Conservation (phyloP, 805 yeast genomes). For the Maudiozyma pseudohumilis region DNA sequence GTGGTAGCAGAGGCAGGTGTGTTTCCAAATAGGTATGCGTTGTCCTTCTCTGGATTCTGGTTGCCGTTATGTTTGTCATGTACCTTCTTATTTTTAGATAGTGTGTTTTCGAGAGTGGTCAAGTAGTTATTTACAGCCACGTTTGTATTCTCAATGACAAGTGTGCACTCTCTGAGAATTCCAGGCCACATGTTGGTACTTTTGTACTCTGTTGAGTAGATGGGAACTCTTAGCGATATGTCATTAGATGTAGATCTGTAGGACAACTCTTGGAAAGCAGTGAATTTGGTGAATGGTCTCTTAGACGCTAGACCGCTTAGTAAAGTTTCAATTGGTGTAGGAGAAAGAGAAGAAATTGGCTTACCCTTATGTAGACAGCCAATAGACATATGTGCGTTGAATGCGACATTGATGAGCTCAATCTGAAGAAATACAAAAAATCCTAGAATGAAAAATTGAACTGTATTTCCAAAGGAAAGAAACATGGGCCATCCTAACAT, state of each 20-base stretch:
- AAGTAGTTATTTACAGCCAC: conserved; percentile 27
- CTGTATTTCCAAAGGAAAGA: conserved; percentile 21
- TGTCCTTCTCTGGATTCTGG: not conserved
- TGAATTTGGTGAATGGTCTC: conserved; percentile 41
- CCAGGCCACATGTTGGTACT: conserved; percentile 46
- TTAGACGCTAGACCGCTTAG: conserved; percentile 51
- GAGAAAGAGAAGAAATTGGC: conserved; percentile 44
- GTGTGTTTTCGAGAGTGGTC: conserved; percentile 10
- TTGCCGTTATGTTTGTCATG: not conserved
- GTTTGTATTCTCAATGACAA: conserved; percentile 42
- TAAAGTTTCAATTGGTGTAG: conserved; percentile 54
- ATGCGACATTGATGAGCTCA: conserved; percentile 50
- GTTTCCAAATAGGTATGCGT: conserved; percentile 27
- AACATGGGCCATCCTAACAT: conserved; percentile 35
- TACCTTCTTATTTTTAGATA: conserved; percentile 3
- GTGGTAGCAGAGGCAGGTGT: conserved; percentile 9
- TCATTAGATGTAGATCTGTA: conserved; percentile 46
- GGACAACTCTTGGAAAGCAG: conserved; percentile 71
- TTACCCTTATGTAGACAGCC: conserved; percentile 64
- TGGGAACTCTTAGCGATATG: conserved; percentile 38
- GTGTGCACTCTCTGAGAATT: conserved; percentile 50
- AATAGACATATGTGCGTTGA: conserved; percentile 54
- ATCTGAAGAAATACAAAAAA: conserved; percentile 33
- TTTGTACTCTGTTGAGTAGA: conserved; percentile 42
- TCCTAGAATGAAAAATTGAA: conserved; percentile 29